Evolutionary conservation across 768 basidiomycete species (phyloP).

Genomic region (Leccinum aurantiacum): DNA sequence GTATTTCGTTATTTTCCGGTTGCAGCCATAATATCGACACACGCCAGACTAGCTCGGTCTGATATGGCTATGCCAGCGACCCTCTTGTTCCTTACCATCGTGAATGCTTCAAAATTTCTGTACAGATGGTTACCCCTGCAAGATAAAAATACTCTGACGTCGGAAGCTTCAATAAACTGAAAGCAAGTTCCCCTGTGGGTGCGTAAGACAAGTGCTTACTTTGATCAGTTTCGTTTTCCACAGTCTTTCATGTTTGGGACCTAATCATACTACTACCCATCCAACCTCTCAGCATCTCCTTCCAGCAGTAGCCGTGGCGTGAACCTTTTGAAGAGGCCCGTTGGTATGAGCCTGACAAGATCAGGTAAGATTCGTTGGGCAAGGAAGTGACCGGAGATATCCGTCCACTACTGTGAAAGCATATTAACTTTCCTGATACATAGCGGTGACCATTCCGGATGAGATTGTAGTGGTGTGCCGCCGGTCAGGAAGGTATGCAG

Average conservation of each 20-base stretch:
- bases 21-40: not conserved
- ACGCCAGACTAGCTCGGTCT: not conserved
- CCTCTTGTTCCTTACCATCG: not conserved
- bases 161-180: not conserved
- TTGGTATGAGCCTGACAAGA: slow-evolving; percentile 6
- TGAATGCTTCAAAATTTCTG: not conserved
- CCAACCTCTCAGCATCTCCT: slow-evolving; percentile 18
- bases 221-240: not conserved
- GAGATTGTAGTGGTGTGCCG: slow-evolving; percentile 18
- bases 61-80: not conserved
- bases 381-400: slow-evolving; percentile 6
- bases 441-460: slow-evolving; percentile 13
- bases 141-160: not conserved
- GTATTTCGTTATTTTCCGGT: not conserved
- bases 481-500: slow-evolving; percentile 19
- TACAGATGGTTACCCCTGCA: not conserved
- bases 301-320: slow-evolving; percentile 5
- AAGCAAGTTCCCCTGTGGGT: not conserved
- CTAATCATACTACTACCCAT: slow-evolving; percentile 6
- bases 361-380: slow-evolving; percentile 25
- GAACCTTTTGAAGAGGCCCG: slow-evolving; percentile 8
- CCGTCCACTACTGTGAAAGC: slow-evolving; percentile 1
- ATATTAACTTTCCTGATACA: slow-evolving; percentile 14
- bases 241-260: not conserved
- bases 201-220: too few species aligned